These are phyloP conservation scores for Colletotrichum orbiculare DNA, from an alignment of 2,329 filamentous ascomycete genomes.

Conservation along the genomic window DNA sequence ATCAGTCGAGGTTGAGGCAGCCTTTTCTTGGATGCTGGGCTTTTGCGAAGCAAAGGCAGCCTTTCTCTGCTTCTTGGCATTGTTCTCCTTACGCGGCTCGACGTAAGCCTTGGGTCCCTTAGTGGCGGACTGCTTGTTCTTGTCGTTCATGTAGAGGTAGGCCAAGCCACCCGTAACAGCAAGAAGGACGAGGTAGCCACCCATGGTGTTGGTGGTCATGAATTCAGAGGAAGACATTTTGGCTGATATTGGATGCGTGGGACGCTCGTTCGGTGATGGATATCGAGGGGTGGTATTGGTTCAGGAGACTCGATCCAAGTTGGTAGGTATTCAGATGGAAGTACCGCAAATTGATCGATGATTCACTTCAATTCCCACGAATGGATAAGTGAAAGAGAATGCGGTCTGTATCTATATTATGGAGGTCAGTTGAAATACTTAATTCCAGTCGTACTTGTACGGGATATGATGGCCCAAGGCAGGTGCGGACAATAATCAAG, in stretches of 20 bases:
- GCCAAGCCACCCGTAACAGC: conserved; percentile 33
- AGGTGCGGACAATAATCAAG: background rate
- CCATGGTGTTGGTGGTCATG: conserved; percentile 34
- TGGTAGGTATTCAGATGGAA: conserved; percentile 18
- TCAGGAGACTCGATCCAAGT: background rate
- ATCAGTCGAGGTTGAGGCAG: conserved; percentile 42
- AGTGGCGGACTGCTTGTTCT: conserved; percentile 43
- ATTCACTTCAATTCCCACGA: conserved; percentile 4
- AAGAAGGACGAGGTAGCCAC: conserved; percentile 36
- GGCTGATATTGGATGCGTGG: conserved; percentile 22
- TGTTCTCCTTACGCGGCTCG: conserved; percentile 52
- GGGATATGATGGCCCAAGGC: conserved; percentile 14
- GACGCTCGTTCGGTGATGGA: conserved; percentile 10
- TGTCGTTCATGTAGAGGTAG: conserved; percentile 39
- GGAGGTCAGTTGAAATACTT: conserved; percentile 8
- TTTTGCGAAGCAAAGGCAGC: conserved; percentile 54
- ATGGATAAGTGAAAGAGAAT: conserved; percentile 10
- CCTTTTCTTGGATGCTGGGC: conserved; percentile 45
- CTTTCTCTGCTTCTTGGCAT: conserved; percentile 59
- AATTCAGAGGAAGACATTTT: conserved; percentile 39
- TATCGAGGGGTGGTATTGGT: conserved; percentile 24
- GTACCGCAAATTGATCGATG: conserved; percentile 11
- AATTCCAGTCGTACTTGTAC: conserved; percentile 12
- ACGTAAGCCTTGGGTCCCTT: conserved; percentile 44
- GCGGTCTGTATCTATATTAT: conserved; percentile 3